Evolutionary conservation across 75 land plant genomes (phyloP), one percentile per base, ranked within the genome.

Genomic region (Pinus tabuliformis): DNA sequence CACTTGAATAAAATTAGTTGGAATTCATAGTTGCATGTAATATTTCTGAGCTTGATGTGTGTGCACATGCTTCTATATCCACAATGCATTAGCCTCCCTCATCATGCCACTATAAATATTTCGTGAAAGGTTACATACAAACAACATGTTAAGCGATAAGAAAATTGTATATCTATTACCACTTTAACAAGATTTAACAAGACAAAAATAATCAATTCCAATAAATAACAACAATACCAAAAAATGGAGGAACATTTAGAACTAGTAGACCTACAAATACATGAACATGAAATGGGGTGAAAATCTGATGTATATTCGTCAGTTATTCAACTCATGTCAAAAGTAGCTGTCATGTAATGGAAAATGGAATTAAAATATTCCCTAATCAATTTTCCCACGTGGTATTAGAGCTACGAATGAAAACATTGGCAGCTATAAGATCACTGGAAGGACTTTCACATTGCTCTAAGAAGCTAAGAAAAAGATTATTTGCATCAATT

Each of bases 21-120:
- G 87, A 37, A 81, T 75, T 26, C 58, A 80, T 57, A 82, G 70
- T 59, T 86, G 73, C 49, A 76, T 81, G 72, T 89, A 97, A 71
- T 84, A 77, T 79, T 86, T 92, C 49, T 79, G 84, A 71, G 90
- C 92, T 72, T 76, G 78, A 84, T 89, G 74, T 89, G 82, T 86
- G 24, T 98, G 90, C 20, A 88, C 76, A 79, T 89, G 73, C 75
- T 80, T 92, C 78, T 97, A 98, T 57, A 97, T 95, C 68, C 73
- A 84, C 26, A 95, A 58, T 73, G 85, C 92, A 68, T 95, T 87
- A 71, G 91, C 93, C 78, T 97, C 91, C 79, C 88, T 86, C 30
- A 95, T 77, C 92, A 88, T 79, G 73, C 73, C 79, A 58, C 83
- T 87, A 78, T 89, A 97, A 36, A 79, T 62, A 76, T 81, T 58